phyloP scores from a whole-genome alignment of 768 basidiomycete species.

The Sistotremastrum niveocremeum region DNA sequence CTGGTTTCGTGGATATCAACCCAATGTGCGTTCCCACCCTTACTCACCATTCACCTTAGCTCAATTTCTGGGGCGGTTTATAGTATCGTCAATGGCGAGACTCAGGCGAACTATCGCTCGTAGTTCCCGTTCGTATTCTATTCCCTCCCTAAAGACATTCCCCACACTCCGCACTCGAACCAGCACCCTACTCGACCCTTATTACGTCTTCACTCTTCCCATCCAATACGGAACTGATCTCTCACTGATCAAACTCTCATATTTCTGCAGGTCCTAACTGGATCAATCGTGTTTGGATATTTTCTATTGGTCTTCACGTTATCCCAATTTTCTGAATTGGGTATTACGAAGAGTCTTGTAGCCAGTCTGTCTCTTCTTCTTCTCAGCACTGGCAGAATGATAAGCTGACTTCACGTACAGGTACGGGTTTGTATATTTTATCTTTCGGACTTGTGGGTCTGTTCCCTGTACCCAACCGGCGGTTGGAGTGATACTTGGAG shows the following conservation, averaged over 20 bases:
- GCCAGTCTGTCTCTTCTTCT: constrained; percentile 33
- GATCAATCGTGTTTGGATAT: constrained; percentile 60
- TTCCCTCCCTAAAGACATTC: too few species aligned
- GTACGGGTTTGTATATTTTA: constrained; percentile 55
- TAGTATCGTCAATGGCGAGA: constrained; percentile 68
- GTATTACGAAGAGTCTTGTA: constrained; percentile 47
- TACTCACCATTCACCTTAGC: neutral
- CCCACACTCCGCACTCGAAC: too few species aligned
- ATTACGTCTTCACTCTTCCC: neutral
- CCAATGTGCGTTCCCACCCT: constrained; percentile 38
- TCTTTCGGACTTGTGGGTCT: constrained; percentile 65
- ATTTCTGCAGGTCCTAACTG: constrained; percentile 37
- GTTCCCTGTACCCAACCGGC: constrained; percentile 42
- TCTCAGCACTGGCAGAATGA: neutral
- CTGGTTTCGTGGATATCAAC: constrained; percentile 51
- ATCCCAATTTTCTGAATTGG: constrained; percentile 53
- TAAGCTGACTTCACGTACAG: constrained; percentile 22
- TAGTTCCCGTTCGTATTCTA: constrained; percentile 37
- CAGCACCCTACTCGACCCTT: neutral
- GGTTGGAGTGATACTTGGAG: too few species aligned
- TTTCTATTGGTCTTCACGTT: constrained; percentile 45
- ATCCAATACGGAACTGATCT: neutral
- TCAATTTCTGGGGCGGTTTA: neutral
- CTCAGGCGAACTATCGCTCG: constrained; percentile 50
- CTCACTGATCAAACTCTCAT: neutral